Percentiles rank a stretch among this genome's conserved stretches.
phyloP scores from a whole-genome alignment of 495 filamentous ascomycete genomes.

The Xylaria acuta region DNA sequence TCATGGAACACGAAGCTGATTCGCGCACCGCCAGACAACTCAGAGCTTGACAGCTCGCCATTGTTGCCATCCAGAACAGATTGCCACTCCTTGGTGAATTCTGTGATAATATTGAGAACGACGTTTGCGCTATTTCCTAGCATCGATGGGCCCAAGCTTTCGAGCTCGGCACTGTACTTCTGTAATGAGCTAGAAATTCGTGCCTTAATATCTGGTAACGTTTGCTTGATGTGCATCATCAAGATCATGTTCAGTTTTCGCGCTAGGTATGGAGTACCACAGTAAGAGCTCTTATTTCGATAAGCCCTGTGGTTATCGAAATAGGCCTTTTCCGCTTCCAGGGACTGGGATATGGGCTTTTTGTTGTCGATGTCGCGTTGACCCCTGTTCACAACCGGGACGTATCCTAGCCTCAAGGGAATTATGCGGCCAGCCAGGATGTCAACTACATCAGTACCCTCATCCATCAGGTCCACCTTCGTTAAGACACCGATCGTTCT shows the following conservation, averaged over 20 bases:
- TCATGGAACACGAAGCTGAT: slow-evolving; percentile 99
- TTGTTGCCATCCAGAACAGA: slow-evolving; percentile 97
- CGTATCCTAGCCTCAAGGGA: slow-evolving; percentile 92
- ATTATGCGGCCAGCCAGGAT: slow-evolving; percentile 99
- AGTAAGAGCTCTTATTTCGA: slow-evolving; percentile 97
- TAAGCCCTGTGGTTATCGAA: slow-evolving; percentile 99
- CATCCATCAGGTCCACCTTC: slow-evolving; percentile 99
- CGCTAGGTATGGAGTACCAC: slow-evolving; percentile 95
- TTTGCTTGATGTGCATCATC: slow-evolving; percentile 99
- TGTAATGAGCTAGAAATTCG: slow-evolving; percentile 90
- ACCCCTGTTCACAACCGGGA: slow-evolving; percentile 98
- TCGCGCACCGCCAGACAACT: slow-evolving; percentile 94
- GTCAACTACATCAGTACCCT: slow-evolving; percentile 98
- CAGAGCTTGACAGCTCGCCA: slow-evolving; percentile 89
- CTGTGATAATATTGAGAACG: slow-evolving; percentile 96
- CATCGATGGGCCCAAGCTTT: slow-evolving; percentile 88
- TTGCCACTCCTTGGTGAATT: slow-evolving; percentile 97
- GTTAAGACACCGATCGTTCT: slow-evolving; percentile 98
- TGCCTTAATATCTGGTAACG: slow-evolving; percentile 95
- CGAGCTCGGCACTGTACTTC: slow-evolving; percentile 86
- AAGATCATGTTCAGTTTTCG: slow-evolving; percentile 98
- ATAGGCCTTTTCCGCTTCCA: slow-evolving; percentile 95
- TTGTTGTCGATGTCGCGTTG: slow-evolving; percentile 98
- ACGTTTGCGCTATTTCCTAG: slow-evolving; percentile 96
- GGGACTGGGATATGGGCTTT: slow-evolving; percentile 86